phyloP scores from a whole-genome alignment of 2,329 filamentous ascomycete genomes.

The Ophiosphaerella herpotricha region DNA sequence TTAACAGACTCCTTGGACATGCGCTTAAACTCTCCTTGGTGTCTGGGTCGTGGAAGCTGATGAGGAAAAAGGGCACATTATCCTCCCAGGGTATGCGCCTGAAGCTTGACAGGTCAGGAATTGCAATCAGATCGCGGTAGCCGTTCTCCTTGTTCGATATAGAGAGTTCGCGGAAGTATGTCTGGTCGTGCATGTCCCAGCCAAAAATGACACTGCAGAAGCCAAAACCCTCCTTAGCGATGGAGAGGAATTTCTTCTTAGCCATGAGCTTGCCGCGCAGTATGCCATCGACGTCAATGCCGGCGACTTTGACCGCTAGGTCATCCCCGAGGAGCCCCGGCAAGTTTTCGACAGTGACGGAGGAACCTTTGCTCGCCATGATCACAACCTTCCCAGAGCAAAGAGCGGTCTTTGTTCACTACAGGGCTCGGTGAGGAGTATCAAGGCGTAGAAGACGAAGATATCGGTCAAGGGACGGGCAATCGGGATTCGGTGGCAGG shows the following conservation, averaged over 20 bases:
- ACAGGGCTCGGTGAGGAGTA: constrained; percentile 6
- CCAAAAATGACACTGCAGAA: constrained; percentile 95
- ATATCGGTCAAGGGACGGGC: not conserved
- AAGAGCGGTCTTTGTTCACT: not conserved
- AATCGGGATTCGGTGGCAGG: constrained; percentile 12
- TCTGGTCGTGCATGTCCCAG: constrained; percentile 96
- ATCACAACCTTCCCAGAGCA: not conserved
- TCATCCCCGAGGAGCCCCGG: constrained; percentile 71
- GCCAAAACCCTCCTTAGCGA: constrained; percentile 81
- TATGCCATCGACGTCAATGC: constrained; percentile 84
- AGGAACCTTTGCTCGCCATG: constrained; percentile 23
- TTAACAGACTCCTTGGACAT: constrained; percentile 78
- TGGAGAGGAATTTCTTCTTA: constrained; percentile 88
- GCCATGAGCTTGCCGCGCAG: constrained; percentile 89
- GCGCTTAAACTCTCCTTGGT: constrained; percentile 72
- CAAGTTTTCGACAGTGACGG: constrained; percentile 67
- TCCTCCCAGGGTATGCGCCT: constrained; percentile 90
- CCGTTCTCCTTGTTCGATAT: constrained; percentile 92
- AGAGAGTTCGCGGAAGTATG: constrained; percentile 81
- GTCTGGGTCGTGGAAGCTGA: constrained; percentile 83
- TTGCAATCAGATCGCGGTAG: constrained; percentile 81
- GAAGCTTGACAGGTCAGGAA: constrained; percentile 78
- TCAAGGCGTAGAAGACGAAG: constrained; percentile 6
- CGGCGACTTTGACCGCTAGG: constrained; percentile 82
- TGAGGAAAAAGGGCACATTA: constrained; percentile 81